Evolutionary conservation across 495 filamentous ascomycete genomes (phyloP).

Genomic region (Penicillium simplicissimum): DNA sequence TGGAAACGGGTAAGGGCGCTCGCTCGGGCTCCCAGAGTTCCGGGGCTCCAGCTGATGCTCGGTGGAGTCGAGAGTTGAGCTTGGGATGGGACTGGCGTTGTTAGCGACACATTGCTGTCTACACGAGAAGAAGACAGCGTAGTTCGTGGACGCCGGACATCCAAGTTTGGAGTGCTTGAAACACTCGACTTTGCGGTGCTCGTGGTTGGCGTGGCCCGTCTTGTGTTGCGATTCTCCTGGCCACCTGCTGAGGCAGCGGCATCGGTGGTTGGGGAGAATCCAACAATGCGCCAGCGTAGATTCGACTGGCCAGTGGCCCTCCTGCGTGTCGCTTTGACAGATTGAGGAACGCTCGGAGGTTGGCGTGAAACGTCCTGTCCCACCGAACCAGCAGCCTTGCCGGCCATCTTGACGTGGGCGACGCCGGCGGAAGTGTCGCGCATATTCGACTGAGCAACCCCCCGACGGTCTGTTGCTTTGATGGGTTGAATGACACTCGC

Average conservation of each 20-base stretch:
- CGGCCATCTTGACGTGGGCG: neutral
- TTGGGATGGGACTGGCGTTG: neutral
- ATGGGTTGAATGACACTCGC: neutral
- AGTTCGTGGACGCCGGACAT: neutral
- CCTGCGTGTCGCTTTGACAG: neutral
- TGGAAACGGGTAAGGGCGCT: neutral
- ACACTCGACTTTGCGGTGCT: neutral
- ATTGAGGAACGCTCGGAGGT: neutral
- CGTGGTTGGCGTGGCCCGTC: neutral
- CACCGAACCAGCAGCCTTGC: neutral
- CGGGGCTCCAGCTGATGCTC: neutral
- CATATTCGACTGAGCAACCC: neutral
- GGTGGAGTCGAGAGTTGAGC: neutral
- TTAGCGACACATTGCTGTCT: neutral
- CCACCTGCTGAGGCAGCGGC: neutral
- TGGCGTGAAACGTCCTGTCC: neutral
- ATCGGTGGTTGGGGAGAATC: constrained; percentile 3
- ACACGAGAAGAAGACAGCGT: neutral
- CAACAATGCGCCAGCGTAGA: constrained; percentile 9
- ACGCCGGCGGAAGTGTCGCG: neutral
- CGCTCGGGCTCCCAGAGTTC: neutral
- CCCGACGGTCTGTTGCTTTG: neutral
- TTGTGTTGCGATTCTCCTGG: neutral
- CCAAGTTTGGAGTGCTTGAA: neutral
- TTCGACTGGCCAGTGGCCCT: constrained; percentile 2